Conservation (phyloP, 176 grass and related monocot genomes). For the Aegilops speltoides region DNA sequence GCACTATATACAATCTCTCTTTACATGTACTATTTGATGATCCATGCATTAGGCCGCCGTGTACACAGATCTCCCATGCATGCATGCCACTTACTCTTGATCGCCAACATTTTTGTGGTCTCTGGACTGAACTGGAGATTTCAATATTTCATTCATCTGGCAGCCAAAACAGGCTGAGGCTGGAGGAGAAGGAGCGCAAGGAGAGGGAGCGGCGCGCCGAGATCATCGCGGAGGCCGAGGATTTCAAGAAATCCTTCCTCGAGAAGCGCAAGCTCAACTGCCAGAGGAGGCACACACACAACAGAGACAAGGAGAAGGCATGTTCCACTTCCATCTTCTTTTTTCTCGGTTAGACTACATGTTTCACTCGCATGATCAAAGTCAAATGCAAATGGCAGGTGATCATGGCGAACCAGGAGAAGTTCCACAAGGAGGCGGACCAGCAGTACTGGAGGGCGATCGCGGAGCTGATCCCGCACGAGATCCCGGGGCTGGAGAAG, state of each 20-base stretch:
- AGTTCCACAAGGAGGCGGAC: slow-evolving; percentile 72
- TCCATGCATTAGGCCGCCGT: neutral
- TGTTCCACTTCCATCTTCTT: neutral
- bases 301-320: slow-evolving; percentile 80
- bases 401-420: slow-evolving; percentile 62
- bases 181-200: slow-evolving; percentile 67
- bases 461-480: slow-evolving; percentile 69
- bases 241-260: slow-evolving; percentile 60
- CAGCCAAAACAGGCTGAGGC: slow-evolving; percentile 55
- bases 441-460: slow-evolving; percentile 70
- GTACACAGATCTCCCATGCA: neutral
- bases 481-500: slow-evolving; percentile 68
- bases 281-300: slow-evolving; percentile 46
- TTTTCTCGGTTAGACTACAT: neutral
- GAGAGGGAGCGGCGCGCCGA: slow-evolving; percentile 63
- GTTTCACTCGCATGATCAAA: neutral
- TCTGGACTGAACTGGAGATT: too few relatives aligned
- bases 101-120: neutral
- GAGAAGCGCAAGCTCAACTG: slow-evolving; percentile 56
- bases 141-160: neutral
- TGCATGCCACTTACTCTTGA: neutral
- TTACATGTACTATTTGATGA: neutral
- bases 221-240: slow-evolving; percentile 64
- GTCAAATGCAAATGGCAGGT: slow-evolving; percentile 22
- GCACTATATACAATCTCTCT: neutral